These are phyloP conservation scores for Xylaria telfairii DNA, from an alignment of 495 filamentous ascomycete genomes.

Conservation along the genomic window DNA sequence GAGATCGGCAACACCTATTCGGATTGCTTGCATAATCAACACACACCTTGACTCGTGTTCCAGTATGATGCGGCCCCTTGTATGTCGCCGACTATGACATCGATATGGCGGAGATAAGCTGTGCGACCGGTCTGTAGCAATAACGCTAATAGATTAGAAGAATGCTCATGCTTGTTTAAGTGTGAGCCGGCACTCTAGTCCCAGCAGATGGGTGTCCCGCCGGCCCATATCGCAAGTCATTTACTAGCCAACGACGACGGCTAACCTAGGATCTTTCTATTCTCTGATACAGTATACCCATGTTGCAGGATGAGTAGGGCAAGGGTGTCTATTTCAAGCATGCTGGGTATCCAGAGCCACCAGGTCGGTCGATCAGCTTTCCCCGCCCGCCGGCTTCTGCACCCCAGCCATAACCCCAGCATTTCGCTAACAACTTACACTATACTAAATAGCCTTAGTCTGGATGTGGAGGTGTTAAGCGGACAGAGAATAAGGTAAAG, in stretches of 20 bases:
- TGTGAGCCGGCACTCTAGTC: neutral
- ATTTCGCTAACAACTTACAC: conserved; percentile 2
- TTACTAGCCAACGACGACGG: neutral
- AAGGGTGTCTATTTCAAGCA: neutral
- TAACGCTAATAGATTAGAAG: neutral
- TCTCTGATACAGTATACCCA: neutral
- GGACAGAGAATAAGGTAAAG: too few relatives aligned
- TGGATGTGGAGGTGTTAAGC: too few relatives aligned
- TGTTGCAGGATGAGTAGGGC: neutral
- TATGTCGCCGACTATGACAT: neutral
- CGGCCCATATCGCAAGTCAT: neutral
- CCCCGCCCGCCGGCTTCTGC: conserved; percentile 6
- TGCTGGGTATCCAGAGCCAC: neutral
- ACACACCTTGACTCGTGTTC: conserved; percentile 25
- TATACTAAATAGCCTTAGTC: too few relatives aligned
- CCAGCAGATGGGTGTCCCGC: neutral
- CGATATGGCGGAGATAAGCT: neutral
- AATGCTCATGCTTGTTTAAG: neutral
- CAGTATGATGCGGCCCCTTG: neutral
- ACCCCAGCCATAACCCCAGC: conserved; percentile 22
- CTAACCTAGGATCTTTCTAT: neutral
- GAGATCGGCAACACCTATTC: too few relatives aligned
- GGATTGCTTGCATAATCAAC: too few relatives aligned
- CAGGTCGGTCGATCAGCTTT: conserved; percentile 5
- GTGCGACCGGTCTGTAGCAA: neutral